A percentile compares a stretch with the other conserved stretches of the same genome.
These are phyloP conservation scores for Saccharomyces hybrid DNA, from an alignment of 1,139 yeast genomes.

Conservation along the genomic window DNA sequence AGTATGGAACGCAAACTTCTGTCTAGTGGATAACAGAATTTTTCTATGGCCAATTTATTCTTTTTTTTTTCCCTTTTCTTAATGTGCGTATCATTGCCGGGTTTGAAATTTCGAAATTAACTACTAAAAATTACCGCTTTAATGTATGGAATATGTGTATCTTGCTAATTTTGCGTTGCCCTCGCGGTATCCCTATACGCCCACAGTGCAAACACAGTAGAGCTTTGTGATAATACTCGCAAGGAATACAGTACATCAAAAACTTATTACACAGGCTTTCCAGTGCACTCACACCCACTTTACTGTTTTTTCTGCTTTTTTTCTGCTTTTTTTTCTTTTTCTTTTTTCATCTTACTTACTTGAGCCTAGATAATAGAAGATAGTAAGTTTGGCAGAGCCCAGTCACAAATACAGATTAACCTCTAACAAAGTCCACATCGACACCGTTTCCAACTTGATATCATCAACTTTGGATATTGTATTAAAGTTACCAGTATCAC, in stretches of 20 bases:
- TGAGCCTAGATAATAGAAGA: neutral
- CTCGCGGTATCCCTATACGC: neutral
- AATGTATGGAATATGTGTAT: neutral
- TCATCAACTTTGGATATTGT: constrained; percentile 1
- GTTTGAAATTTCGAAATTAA: neutral
- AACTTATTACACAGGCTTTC: neutral
- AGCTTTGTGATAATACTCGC: neutral
- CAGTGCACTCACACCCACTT: neutral
- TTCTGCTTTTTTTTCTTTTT: neutral
- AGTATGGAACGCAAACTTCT: neutral
- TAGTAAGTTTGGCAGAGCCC: neutral
- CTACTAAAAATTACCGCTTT: neutral
- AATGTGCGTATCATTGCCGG: neutral
- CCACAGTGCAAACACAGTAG: neutral
- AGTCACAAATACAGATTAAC: neutral
- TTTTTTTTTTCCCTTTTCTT: neutral
- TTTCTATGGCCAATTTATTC: neutral
- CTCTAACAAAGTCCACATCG: neutral
- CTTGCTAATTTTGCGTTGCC: neutral
- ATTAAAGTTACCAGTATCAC: constrained; percentile 1
- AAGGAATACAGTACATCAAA: neutral
- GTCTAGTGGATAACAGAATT: neutral
- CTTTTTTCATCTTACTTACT: neutral
- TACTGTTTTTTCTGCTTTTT: neutral
- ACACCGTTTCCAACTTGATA: neutral